Base-by-base conservation (phyloP, 108 stramenopile species). In the Hondaea fermentalgiana region DNA sequence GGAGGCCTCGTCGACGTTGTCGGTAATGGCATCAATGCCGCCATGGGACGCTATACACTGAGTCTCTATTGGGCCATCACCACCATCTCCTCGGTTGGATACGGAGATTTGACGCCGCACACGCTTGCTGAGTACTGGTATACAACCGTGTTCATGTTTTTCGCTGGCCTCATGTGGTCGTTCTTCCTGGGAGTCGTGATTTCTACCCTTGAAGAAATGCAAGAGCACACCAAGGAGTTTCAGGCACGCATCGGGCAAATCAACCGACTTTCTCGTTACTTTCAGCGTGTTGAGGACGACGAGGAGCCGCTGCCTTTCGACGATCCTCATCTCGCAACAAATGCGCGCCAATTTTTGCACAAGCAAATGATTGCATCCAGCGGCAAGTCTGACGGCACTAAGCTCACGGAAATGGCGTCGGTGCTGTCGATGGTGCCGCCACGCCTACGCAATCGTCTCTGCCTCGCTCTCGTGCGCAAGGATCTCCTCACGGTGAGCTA, bases 1-100 rank as follows among this genome's bases (percentile, higher is more conserved):
- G 23, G 23, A 45, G 51, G 76, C 76, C 6, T n/a, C 10, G 76
- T 83, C 43, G 45, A 2, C 51, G 76, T 83, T 23, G 76, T 83
- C 10, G 76, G 76, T 45, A 83, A 83, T 28, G 49, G 49, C 51
- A 21, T 83, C 23, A 17, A 83, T 16, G 76, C 76, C 28, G 76
- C 76, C n/a, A 83, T 83, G 76, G 76, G 76, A 43, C 45, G 76
- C 6, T 83, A 83, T 45, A 83, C 76, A 14, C 51, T 83, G 6
- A 28, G 17, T 4, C 51, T 83, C 16, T 83, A 94, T 90, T 94
- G 91, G 71, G 91, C 92, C 19, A 87, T 93, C 58, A 91, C 93
- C 53, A 93, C 93, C 53, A 93, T 93, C 87, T 89, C 93, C 6
- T 93, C 93, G 0, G 92, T 92, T 5, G 93, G 93, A 5, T 94